phyloP scores from a whole-genome alignment of 2,329 filamentous ascomycete genomes.

The Scedosporium minutisporum region DNA sequence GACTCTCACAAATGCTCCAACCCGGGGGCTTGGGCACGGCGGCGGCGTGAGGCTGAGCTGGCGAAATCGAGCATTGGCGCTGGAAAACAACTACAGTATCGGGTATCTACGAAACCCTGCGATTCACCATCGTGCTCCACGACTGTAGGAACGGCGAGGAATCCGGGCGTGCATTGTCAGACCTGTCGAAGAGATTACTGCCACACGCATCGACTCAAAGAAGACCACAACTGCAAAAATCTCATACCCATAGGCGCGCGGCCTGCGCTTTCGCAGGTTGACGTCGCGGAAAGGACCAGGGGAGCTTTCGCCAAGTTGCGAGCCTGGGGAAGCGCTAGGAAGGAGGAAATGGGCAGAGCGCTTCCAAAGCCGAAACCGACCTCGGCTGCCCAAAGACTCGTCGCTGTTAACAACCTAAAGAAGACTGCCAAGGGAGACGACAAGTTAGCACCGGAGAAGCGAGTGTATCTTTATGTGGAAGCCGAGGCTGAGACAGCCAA shows the following conservation, averaged over 20 bases:
- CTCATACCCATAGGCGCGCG: constrained; percentile 50
- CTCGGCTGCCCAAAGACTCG: constrained; percentile 52
- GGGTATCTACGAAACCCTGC: constrained; percentile 56
- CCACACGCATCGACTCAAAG: constrained; percentile 63
- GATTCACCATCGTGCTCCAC: constrained; percentile 58
- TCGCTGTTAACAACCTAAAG: constrained; percentile 71
- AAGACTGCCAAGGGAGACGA: constrained; percentile 83
- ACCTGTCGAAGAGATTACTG: constrained; percentile 67
- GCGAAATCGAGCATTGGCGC: constrained; percentile 44
- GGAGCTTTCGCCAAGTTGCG: constrained; percentile 69
- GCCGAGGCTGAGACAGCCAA: constrained; percentile 79
- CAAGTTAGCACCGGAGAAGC: constrained; percentile 68
- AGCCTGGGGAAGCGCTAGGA: constrained; percentile 71
- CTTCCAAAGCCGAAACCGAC: constrained; percentile 56
- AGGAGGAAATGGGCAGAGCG: constrained; percentile 46
- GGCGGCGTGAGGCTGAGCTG: constrained; percentile 44
- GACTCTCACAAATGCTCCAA: constrained; percentile 61
- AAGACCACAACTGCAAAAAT: constrained; percentile 79
- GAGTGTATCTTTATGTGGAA: constrained; percentile 86
- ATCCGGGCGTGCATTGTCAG: constrained; percentile 60
- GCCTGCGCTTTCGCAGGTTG: constrained; percentile 28
- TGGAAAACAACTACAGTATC: constrained; percentile 43
- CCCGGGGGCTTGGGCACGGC: constrained; percentile 52
- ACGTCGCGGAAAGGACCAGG: constrained; percentile 49
- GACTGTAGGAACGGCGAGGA: constrained; percentile 57